phyloP scores from a whole-genome alignment of 805 yeast genomes.

The Hanseniaspora clermontiae region DNA sequence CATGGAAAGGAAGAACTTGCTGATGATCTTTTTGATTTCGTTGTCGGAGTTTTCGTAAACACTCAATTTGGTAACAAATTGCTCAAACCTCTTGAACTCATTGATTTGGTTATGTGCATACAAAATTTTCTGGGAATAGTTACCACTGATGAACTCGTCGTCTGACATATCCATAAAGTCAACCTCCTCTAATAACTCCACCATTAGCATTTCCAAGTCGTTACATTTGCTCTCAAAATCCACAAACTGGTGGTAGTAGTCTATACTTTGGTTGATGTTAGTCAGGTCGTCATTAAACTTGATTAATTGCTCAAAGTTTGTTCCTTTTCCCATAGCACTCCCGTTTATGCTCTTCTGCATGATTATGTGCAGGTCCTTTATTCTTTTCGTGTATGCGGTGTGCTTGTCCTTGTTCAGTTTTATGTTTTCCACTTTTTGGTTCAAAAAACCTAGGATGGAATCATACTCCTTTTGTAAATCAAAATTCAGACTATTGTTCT shows the following conservation, averaged over 20 bases:
- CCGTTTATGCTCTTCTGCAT: constrained; percentile 1
- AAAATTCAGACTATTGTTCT: constrained; percentile 1
- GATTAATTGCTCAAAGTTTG: not conserved
- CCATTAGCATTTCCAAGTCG: not conserved
- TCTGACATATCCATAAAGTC: constrained; percentile 1
- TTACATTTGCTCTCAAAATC: constrained; percentile 3
- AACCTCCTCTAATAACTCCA: not conserved
- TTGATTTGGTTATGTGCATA: not conserved
- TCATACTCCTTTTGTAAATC: constrained; percentile 4
- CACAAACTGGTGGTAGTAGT: constrained; percentile 1
- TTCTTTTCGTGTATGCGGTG: not conserved
- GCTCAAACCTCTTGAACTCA: constrained; percentile 5
- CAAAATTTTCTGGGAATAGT: not conserved
- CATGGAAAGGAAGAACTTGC: not conserved
- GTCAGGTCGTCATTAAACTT: constrained; percentile 4
- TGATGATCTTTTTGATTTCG: not conserved
- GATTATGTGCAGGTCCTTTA: not conserved
- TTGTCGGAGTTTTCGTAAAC: not conserved
- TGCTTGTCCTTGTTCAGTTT: not conserved
- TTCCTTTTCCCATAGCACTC: not conserved
- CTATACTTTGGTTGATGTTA: constrained; percentile 6
- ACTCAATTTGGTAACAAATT: not conserved
- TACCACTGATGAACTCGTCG: not conserved
- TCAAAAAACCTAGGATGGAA: not conserved
- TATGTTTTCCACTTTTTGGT: not conserved